Conservation (phyloP, 495 filamentous ascomycete genomes). For the Cercophora sp. region DNA sequence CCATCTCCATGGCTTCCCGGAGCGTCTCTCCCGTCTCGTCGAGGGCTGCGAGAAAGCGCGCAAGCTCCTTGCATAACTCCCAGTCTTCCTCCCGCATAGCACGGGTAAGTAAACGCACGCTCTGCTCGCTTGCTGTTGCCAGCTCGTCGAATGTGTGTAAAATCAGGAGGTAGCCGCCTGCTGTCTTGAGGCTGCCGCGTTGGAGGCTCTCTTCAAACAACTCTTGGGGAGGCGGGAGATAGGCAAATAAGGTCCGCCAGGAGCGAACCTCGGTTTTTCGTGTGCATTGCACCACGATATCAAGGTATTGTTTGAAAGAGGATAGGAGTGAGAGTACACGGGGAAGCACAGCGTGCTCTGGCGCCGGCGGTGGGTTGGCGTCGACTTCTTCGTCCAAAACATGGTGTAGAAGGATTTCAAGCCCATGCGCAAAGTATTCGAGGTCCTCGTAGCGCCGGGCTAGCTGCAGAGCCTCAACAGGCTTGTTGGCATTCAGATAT, state of each 20-base stretch:
- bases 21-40: constrained; percentile 83
- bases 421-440: constrained; percentile 85
- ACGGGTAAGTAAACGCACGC: constrained; percentile 74
- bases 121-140: constrained; percentile 70
- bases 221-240: constrained; percentile 82
- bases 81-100: constrained; percentile 86
- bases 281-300: constrained; percentile 95
- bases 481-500: constrained; percentile 66
- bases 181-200: constrained; percentile 84
- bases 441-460: constrained; percentile 79
- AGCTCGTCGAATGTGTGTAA: constrained; percentile 90
- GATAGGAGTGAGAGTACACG: constrained; percentile 85
- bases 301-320: constrained; percentile 83
- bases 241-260: constrained; percentile 88
- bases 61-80: constrained; percentile 94
- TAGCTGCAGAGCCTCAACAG: constrained; percentile 67
- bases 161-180: constrained; percentile 93
- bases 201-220: constrained; percentile 89
- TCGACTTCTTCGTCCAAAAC: constrained; percentile 95
- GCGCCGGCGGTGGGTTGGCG: constrained; percentile 51
- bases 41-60: constrained; percentile 86
- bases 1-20: constrained; percentile 69
- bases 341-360: constrained; percentile 73
- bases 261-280: constrained; percentile 94
- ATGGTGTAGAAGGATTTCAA: constrained; percentile 89